Evolutionary conservation across 164 flowering plant genomes (phyloP).

Genomic region (Nymphaea colorata): DNA sequence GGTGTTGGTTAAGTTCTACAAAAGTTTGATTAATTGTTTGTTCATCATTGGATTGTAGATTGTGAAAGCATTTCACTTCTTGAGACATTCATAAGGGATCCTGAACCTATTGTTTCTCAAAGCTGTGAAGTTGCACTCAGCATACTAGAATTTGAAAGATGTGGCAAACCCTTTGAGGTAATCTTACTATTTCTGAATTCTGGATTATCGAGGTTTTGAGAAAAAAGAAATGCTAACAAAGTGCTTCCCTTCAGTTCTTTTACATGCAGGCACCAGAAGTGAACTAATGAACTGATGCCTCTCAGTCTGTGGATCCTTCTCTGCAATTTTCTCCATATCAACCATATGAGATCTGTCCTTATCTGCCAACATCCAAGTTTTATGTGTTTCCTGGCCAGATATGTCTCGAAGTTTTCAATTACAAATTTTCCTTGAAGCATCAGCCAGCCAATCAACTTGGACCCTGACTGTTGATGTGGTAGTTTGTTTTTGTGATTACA

Average conservation of each 20-base stretch:
- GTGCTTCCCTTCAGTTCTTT: constrained; percentile 49
- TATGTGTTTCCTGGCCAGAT: background rate
- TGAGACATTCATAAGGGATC: constrained; percentile 59
- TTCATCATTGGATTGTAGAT: constrained; percentile 26
- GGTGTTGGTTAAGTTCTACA: too few relatives aligned
- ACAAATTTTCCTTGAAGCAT: background rate
- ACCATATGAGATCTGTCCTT: background rate
- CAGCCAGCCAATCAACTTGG: background rate
- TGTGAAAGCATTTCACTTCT: constrained; percentile 60
- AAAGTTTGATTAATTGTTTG: too few relatives aligned
- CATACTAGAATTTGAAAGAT: constrained; percentile 85
- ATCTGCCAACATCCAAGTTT: background rate
- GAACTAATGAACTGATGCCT: constrained; percentile 5
- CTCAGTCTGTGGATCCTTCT: background rate
- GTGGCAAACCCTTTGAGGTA: constrained; percentile 94
- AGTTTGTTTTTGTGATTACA: background rate
- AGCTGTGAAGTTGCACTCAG: constrained; percentile 98
- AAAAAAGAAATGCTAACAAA: background rate
- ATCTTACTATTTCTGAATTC: background rate
- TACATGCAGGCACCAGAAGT: constrained; percentile 63
- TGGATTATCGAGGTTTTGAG: background rate
- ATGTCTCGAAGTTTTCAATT: background rate
- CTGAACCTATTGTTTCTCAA: constrained; percentile 86
- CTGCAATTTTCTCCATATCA: background rate
- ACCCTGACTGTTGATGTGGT: background rate